Conservation (phyloP, 179 eudicot genomes). For the Beta corolliflora region DNA sequence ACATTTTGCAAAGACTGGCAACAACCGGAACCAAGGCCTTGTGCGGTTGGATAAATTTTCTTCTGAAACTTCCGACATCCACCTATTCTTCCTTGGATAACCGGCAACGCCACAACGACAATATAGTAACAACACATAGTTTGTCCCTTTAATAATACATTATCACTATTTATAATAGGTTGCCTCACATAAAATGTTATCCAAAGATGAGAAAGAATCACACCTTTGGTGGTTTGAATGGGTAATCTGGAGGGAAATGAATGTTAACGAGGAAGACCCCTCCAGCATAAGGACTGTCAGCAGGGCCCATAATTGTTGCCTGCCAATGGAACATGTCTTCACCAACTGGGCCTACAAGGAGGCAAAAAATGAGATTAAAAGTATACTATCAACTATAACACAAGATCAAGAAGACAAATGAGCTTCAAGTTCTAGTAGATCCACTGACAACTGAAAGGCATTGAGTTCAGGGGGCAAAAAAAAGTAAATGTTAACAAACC, state of each 20-base stretch:
- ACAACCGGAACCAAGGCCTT: not conserved
- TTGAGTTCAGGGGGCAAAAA: not conserved
- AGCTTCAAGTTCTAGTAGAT: not conserved
- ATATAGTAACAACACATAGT: not conserved
- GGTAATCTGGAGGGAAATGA: constrained; percentile 69
- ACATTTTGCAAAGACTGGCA: not conserved
- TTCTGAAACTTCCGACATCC: not conserved
- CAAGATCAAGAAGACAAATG: too few species aligned
- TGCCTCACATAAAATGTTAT: not conserved
- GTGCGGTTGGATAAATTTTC: not conserved
- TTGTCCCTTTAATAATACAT: not conserved
- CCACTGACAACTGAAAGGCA: not conserved
- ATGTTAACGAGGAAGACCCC: constrained; percentile 68
- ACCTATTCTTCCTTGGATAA: not conserved
- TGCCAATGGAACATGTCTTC: constrained; percentile 83
- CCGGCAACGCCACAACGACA: not conserved
- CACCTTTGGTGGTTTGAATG: constrained; percentile 71
- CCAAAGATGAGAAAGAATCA: not conserved
- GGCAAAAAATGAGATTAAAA: not conserved
- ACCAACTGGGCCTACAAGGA: constrained; percentile 52
- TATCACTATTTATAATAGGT: not conserved
- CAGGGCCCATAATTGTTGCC: constrained; percentile 77
- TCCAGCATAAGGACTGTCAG: constrained; percentile 72
- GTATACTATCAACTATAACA: not conserved
- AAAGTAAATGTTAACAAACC: too few species aligned